Percentiles rank a stretch among this genome's conserved stretches.
Evolutionary conservation across 2,329 filamentous ascomycete species (phyloP).

Genomic region (Monilinia polystroma): DNA sequence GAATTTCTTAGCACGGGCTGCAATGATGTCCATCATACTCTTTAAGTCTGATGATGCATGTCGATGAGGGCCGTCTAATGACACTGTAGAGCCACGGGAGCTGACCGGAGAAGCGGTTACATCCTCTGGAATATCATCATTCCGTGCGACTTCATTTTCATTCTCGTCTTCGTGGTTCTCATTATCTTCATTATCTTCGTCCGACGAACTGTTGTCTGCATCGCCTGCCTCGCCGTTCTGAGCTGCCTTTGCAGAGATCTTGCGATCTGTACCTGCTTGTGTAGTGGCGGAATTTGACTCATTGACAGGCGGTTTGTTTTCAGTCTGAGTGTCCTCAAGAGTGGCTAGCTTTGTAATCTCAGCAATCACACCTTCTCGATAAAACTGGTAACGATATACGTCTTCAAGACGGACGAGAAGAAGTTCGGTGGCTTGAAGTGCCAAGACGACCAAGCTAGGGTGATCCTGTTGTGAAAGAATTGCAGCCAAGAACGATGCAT

Average conservation of each 20-base stretch:
- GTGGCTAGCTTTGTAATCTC: slow-evolving; percentile 82
- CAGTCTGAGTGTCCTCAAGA: slow-evolving; percentile 25
- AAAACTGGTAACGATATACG: slow-evolving; percentile 94
- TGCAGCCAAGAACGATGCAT: slow-evolving; percentile 91
- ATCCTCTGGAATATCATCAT: slow-evolving; percentile 54
- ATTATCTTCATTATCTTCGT: slow-evolving; percentile 41
- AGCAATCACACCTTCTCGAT: slow-evolving; percentile 90
- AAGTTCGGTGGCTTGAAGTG: slow-evolving; percentile 85
- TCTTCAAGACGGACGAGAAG: slow-evolving; percentile 79
- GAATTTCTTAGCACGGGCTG: slow-evolving; percentile 76
- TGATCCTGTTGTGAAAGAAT: slow-evolving; percentile 97
- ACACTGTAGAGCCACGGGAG: slow-evolving; percentile 66
- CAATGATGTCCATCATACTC: slow-evolving; percentile 71
- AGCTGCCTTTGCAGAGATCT: slow-evolving; percentile 36
- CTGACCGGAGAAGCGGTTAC: slow-evolving; percentile 39
- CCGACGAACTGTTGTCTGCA: slow-evolving; percentile 49
- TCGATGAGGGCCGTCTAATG: slow-evolving; percentile 55
- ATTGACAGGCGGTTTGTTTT: slow-evolving; percentile 27
- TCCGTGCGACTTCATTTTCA: slow-evolving; percentile 47
- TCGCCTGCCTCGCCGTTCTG: slow-evolving; percentile 43
- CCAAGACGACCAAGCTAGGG: slow-evolving; percentile 78
- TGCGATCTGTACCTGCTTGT: slow-evolving; percentile 39
- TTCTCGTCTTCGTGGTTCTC: slow-evolving; percentile 47
- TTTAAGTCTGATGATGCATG: slow-evolving; percentile 49
- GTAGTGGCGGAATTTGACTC: slow-evolving; percentile 35